phyloP scores from a whole-genome alignment of 1,284 basidiomycete species.

The Porogramme epimiltina region DNA sequence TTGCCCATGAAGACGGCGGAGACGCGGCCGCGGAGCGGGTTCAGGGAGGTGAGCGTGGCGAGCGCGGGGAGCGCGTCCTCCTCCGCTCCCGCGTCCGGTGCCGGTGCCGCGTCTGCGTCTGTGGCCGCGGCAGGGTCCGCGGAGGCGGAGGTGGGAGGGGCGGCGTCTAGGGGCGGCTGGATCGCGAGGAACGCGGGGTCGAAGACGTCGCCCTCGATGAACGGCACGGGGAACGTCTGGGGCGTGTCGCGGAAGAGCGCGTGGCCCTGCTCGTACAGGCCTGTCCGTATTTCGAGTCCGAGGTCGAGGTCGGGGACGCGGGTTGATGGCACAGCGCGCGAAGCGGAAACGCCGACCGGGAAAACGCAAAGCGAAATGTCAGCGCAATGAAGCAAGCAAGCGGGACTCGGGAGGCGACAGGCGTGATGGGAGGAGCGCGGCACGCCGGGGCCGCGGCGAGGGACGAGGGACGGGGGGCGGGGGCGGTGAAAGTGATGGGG shows the following conservation, averaged over 20 bases:
- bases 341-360: no score
- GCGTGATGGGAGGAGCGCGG: no score
- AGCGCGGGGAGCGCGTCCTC: constrained; percentile 34
- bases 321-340: constrained; percentile 15
- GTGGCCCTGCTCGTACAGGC: constrained; percentile 31
- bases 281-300: no score
- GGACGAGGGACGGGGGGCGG: no score
- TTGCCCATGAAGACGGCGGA: constrained; percentile 46
- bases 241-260: constrained; percentile 32
- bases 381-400: not conserved
- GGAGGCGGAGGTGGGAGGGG: constrained; percentile 6
- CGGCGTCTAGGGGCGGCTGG: no score
- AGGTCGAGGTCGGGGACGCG: constrained; percentile 25
- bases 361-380: constrained; percentile 23
- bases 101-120: no score
- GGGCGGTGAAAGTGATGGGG: no score
- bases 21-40: constrained; percentile 42
- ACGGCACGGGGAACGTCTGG: constrained; percentile 42
- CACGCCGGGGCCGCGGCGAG: no score
- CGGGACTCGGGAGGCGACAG: not conserved
- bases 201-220: constrained; percentile 45
- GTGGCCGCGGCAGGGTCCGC: no score
- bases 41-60: constrained; percentile 37
- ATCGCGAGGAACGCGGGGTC: constrained; percentile 33
- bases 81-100: no score